These are phyloP conservation scores for Amborella trichopoda DNA, from an alignment of 164 flowering plant species.

Conservation along the genomic window DNA sequence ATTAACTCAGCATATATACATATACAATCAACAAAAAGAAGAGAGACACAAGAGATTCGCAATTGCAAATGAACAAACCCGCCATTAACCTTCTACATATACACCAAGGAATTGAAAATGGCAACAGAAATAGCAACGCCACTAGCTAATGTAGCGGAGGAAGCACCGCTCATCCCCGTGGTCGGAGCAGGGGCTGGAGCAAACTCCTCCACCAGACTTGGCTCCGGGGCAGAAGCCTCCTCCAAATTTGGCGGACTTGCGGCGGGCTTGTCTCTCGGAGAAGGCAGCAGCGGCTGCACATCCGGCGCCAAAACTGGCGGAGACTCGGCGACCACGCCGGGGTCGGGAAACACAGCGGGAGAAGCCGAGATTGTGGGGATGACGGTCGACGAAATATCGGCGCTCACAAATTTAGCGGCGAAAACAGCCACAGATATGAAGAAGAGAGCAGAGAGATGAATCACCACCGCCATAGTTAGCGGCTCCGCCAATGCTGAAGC, in stretches of 20 bases:
- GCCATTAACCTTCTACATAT: no score
- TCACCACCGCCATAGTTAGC: neutral
- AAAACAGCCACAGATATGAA: neutral
- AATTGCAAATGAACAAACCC: no score
- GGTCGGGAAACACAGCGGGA: conserved; percentile 2
- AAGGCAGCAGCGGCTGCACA: neutral
- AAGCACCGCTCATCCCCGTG: neutral
- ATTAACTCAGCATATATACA: no score
- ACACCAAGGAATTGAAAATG: neutral
- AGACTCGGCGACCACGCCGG: no score
- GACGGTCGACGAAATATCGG: neutral
- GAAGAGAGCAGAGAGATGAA: neutral
- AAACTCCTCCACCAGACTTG: neutral
- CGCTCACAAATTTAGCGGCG: neutral
- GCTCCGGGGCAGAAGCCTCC: conserved; percentile 2
- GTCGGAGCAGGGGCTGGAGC: no score
- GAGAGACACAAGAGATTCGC: no score
- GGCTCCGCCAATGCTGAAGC: neutral
- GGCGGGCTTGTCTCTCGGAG: neutral
- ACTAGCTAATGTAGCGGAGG: neutral
- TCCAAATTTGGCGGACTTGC: neutral
- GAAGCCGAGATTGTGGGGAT: neutral
- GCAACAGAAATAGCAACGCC: neutral
- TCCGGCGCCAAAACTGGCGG: conserved; percentile 3
- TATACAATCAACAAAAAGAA: no score